These are phyloP conservation scores for Sporothrix brunneoviolacea DNA, from an alignment of 2,329 filamentous ascomycete genomes.

Conservation along the genomic window DNA sequence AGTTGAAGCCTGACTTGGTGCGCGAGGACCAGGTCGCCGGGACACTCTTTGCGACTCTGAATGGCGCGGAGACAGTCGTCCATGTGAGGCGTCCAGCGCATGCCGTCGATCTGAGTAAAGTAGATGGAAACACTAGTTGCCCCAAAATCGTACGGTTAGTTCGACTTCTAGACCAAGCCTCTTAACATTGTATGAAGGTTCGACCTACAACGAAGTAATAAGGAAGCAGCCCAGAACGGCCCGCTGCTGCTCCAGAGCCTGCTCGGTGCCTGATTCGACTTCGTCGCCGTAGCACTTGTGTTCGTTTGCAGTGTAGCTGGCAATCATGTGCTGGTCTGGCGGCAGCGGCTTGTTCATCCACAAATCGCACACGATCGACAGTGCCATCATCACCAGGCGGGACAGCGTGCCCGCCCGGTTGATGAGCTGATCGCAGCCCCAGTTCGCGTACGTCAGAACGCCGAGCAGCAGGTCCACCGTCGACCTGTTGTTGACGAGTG, in stretches of 20 bases:
- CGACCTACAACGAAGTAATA: slow-evolving; percentile 32
- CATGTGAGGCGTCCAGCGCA: slow-evolving; percentile 53
- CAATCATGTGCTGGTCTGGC: slow-evolving; percentile 7
- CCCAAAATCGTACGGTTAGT: no score
- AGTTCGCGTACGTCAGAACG: slow-evolving; percentile 38
- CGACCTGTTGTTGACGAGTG: slow-evolving; percentile 32
- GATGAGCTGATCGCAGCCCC: slow-evolving; percentile 23
- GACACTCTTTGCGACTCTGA: slow-evolving; percentile 36
- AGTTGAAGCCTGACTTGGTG: slow-evolving; percentile 34
- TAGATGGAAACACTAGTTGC: slow-evolving; percentile 13
- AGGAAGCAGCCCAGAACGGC: slow-evolving; percentile 42
- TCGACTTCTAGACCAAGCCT: no score
- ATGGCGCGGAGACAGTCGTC: slow-evolving; percentile 47
- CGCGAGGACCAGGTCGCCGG: slow-evolving; percentile 43
- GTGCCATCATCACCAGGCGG: slow-evolving; percentile 31
- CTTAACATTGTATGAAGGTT: no score
- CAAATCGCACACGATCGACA: slow-evolving; percentile 37
- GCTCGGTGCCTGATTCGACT: slow-evolving; percentile 19
- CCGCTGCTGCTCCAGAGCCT: slow-evolving; percentile 43
- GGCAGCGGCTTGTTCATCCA: slow-evolving; percentile 30
- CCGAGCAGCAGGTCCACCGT: slow-evolving; percentile 28
- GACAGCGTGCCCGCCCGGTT: slow-evolving; percentile 21
- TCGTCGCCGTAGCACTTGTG: background rate
- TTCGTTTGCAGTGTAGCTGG: background rate
- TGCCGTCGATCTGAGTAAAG: slow-evolving; percentile 41